These are phyloP conservation scores for Asterochloris sp. DNA, from an alignment of 139 green algal genomes.

Conservation along the genomic window DNA sequence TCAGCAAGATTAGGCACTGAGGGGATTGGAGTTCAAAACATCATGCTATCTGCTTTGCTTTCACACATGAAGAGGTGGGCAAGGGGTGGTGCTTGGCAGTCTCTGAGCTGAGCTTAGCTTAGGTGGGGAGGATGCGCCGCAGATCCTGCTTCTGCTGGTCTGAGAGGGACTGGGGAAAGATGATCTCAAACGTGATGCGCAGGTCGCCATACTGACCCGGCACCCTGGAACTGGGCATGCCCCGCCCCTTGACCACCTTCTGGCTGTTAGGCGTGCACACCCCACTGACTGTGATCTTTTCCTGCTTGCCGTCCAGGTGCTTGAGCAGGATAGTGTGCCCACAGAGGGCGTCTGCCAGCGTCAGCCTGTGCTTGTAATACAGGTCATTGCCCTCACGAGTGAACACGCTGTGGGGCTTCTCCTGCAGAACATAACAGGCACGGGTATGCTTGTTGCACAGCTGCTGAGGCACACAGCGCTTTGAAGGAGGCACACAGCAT, in stretches of 20 bases:
- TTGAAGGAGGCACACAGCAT: too few species aligned
- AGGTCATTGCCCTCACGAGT: slow-evolving; percentile 84
- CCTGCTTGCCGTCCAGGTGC: slow-evolving; percentile 55
- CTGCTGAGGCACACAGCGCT: too few species aligned
- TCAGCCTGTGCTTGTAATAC: slow-evolving; percentile 43
- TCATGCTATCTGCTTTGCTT: too few species aligned
- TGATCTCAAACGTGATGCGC: slow-evolving; percentile 61
- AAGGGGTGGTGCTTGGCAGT: too few species aligned
- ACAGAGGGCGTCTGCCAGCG: slow-evolving; percentile 55
- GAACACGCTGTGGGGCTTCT: slow-evolving; percentile 87
- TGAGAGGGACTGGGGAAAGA: slow-evolving; percentile 33
- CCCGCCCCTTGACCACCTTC: slow-evolving; percentile 53
- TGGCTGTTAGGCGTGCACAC: slow-evolving; percentile 19
- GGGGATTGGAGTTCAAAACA: too few species aligned
- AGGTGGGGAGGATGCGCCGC: slow-evolving; percentile 25
- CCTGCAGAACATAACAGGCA: slow-evolving; percentile 46
- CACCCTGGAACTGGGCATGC: slow-evolving; percentile 79
- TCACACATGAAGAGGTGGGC: too few species aligned
- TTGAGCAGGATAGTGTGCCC: slow-evolving; percentile 31
- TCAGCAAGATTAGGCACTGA: too few species aligned
- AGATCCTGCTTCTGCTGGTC: slow-evolving; percentile 37
- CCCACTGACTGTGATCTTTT: slow-evolving; percentile 8
- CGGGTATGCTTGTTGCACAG: too few species aligned
- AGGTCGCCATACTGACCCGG: slow-evolving; percentile 69
- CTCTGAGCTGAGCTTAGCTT: too few species aligned